These are phyloP conservation scores for Plantago elongata DNA, from an alignment of 257 asterid species.

Conservation along the genomic window DNA sequence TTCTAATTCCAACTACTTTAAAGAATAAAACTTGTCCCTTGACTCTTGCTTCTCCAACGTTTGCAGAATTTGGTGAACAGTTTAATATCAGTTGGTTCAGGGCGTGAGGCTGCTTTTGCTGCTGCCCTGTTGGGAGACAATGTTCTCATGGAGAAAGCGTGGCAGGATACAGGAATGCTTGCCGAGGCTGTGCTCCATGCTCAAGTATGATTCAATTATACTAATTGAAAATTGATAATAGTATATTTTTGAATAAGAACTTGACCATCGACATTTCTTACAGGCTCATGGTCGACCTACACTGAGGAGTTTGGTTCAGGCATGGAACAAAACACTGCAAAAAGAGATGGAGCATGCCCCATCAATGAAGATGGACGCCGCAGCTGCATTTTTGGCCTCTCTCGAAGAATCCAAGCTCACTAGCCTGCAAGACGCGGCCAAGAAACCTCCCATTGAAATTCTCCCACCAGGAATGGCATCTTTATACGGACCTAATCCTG, in stretches of 20 bases:
- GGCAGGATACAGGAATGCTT: conserved; percentile 98
- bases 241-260: not conserved
- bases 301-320: conserved; percentile 76
- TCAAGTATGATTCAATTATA: conserved; percentile 41
- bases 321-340: conserved; percentile 85
- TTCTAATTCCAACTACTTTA: not conserved
- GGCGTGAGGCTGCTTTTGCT: conserved; percentile 96
- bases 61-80: conserved; percentile 86
- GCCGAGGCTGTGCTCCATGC: conserved; percentile 98
- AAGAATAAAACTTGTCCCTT: conserved; percentile 2
- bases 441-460: conserved; percentile 90
- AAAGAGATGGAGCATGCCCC: conserved; percentile 79
- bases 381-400: conserved; percentile 89
- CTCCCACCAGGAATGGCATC: conserved; percentile 98
- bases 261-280: conserved; percentile 16
- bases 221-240: conserved; percentile 9
- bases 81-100: conserved; percentile 83
- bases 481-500: conserved; percentile 90
- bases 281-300: conserved; percentile 98
- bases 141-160: conserved; percentile 91
- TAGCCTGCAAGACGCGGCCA: conserved; percentile 88
- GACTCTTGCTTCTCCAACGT: conserved; percentile 8
- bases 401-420: conserved; percentile 94
- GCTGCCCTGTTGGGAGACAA: conserved; percentile 97
- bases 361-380: conserved; percentile 80